Base-by-base conservation (phyloP, 2,329 filamentous ascomycete species). In the Stenocarpella maydis region DNA sequence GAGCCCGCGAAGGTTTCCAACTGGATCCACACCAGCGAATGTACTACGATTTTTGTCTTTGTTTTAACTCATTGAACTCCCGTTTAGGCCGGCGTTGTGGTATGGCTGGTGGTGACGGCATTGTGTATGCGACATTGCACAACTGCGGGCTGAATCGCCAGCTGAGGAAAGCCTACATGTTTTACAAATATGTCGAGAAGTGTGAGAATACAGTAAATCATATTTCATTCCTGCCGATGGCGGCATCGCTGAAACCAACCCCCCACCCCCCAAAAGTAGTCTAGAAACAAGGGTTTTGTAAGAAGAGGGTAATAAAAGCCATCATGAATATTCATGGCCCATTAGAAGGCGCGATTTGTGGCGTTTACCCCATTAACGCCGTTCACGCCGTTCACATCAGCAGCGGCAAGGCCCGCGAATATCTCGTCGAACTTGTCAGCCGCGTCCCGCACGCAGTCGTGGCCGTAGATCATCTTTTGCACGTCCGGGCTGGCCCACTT, bases 401-500 rank as follows among this genome's bases (percentile, higher is more conserved):
- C 49, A 43, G 64, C 12, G 24, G 53, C 4, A 24, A 71, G 45
- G 2, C 73, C 77, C 37, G 76, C 77, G 72, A 79, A 87, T 47
- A 88, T 72, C 74, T 82, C 78, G 14, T 84, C 82, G 76, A 88
- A 90, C 69, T 80, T 79, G 52, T 88, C 85, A 61, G 79, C 78
- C 0, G 88, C 84, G 67, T 88, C 84, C 74, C 82, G 79, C 61
- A 87, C 82, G 75, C 88, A 90, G 78, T 91, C 89, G 74, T 89
- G 84, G 14, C 86, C 85, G 78, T 91, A 91, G 71, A 91, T 87
- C 83, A 87, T 86, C 77, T 86, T 84, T 78, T 92, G 90, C 50
- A 91, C 88, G 74, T 91, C 89, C 12, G 89, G 88, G 77, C 90
- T 90, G 3, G 88, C 88, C 90, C 90, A 92, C 80, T 91, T 91